phyloP scores from a whole-genome alignment of 176 grass and related monocot genomes.

The Zea mays region Zm-B73-REFERENCE-NAM-5.0 NC_050100.1:122881001-122881500 shows the following conservation, averaged over 20 bases:
- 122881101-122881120: slow-evolving; percentile 37
- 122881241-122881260: slow-evolving; percentile 49
- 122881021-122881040: slow-evolving; percentile 18
- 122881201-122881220: slow-evolving; percentile 37
- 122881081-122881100: slow-evolving; percentile 7
- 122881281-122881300: slow-evolving; percentile 36
- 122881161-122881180: slow-evolving; percentile 38
- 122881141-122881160: slow-evolving; percentile 35
- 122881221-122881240: slow-evolving; percentile 59
- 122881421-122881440: neutral
- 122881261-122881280: slow-evolving; percentile 48
- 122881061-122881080: slow-evolving; percentile 26
- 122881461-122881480: slow-evolving; percentile 14
- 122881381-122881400: neutral
- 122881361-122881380: slow-evolving; percentile 4
- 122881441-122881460: neutral
- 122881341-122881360: neutral
- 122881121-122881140: slow-evolving; percentile 5
- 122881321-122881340: slow-evolving; percentile 37
- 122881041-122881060: slow-evolving; percentile 39
- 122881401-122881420: neutral
- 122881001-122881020: neutral
- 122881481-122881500: slow-evolving; percentile 31
- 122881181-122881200: slow-evolving; percentile 38
- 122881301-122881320: slow-evolving; percentile 45